Base-by-base conservation (phyloP, 2,329 filamentous ascomycete species). In the Zasmidium citrigriseum region DNA sequence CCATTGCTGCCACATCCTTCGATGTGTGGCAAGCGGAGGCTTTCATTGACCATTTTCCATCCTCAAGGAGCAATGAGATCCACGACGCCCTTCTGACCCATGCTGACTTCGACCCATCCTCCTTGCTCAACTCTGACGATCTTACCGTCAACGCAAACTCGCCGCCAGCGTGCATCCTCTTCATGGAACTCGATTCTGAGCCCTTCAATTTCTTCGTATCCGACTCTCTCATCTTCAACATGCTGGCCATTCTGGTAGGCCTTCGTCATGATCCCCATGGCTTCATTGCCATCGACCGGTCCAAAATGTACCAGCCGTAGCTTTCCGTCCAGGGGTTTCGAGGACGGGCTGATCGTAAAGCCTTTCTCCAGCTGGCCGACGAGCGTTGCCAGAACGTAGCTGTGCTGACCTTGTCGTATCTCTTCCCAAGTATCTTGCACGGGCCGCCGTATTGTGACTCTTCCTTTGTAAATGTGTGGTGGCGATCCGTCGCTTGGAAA, bases 61-160 rank as follows among this genome's bases (percentile, higher is more conserved):
- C n/a, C n/a, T 41, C 7, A n/a, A 16, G 34, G 34, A 7, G 44
- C 59, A 22, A 64, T 55, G 25, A 64, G 38, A 48, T 81, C 75
- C 20, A 80, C 54, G 2, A 79, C 74, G 4, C 67, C 67, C 27
- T 68, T 66, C 9, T 73, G 70, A 22, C 83, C 79, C 68, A 77
- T 83, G 61, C 73, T 75, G 0, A 96, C 82, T 59, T 85, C 83
- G 73, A 96, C 84, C 80, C 85, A 88, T 0, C 92, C 92, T 1
- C 83, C 86, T 52, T 80, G 73, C 20, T 89, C 88, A 0, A 96
- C 77, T 58, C 85, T 82, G 2, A 97, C 85, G 67, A 96, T 96
- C 54, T 89, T 91, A 2, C 93, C 93, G 73, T 98, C 93, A n/a
- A 98, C 81, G 72, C 93, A 98, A 14, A 96, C 83, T 69, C 93